phyloP scores from a whole-genome alignment of 768 basidiomycete species.

The Auriscalpium vulgare region DNA sequence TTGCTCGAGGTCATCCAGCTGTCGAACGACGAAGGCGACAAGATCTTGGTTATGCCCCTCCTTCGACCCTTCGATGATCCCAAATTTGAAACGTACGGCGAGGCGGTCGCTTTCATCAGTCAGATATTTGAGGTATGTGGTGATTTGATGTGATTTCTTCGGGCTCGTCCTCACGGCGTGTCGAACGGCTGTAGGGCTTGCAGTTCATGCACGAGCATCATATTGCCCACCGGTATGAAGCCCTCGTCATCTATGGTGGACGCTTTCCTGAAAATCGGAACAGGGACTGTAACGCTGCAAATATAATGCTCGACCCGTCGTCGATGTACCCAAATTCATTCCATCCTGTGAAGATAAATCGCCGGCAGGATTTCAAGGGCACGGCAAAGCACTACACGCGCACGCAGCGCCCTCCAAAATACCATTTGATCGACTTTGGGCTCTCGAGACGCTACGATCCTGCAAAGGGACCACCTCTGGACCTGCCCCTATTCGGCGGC shows the following conservation, averaged over 20 bases:
- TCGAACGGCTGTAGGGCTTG: too few relatives aligned
- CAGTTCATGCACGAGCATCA: too few relatives aligned
- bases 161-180: too few relatives aligned
- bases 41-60: conserved; percentile 17
- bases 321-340: conserved; percentile 6
- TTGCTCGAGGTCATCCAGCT: conserved; percentile 14
- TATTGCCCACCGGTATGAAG: too few relatives aligned
- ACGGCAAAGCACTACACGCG: conserved; percentile 15
- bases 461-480: conserved; percentile 1
- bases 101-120: conserved; percentile 18
- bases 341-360: conserved; percentile 4
- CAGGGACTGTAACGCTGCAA: neutral
- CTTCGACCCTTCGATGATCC: conserved; percentile 15
- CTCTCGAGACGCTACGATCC: conserved; percentile 17
- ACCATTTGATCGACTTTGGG: conserved; percentile 23
- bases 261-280: too few relatives aligned
- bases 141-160: neutral
- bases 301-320: conserved; percentile 9
- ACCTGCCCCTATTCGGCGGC: conserved; percentile 16
- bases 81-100: conserved; percentile 18
- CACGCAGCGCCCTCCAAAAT: conserved; percentile 9
- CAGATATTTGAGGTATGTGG: conserved; percentile 19
- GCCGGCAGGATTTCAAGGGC: conserved; percentile 1
- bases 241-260: too few relatives aligned
- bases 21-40: conserved; percentile 2